Percentiles rank a stretch among this genome's conserved stretches.
Conservation (phyloP, 2,329 filamentous ascomycete species). For the Penicillium janthinellum region DNA sequence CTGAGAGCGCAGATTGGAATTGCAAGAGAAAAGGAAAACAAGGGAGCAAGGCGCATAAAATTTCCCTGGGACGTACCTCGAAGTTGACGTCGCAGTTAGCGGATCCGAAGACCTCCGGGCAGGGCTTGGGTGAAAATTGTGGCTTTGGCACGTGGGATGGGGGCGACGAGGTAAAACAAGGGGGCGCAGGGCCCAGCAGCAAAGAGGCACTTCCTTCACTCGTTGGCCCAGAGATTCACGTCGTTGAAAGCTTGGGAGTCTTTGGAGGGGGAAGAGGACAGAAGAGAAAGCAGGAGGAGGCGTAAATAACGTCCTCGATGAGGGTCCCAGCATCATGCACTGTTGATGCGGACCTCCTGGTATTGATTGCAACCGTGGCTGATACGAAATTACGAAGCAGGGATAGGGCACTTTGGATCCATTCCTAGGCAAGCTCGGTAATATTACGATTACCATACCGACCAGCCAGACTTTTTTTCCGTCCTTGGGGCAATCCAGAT, state of each 20-base stretch:
- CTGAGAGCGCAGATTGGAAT: not conserved
- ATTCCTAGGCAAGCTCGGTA: not conserved
- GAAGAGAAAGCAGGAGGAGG: constrained; percentile 4
- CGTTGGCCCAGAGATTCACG: not conserved
- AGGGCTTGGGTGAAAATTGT: constrained; percentile 17
- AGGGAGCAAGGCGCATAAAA: not conserved
- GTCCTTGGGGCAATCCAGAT: not conserved
- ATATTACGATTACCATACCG: not conserved
- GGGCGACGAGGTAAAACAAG: not conserved
- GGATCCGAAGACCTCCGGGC: constrained; percentile 26
- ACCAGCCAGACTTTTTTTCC: constrained; percentile 3
- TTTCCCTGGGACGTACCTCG: constrained; percentile 18
- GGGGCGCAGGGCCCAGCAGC: constrained; percentile 2
- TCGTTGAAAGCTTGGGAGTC: not conserved
- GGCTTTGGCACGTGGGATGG: constrained; percentile 28
- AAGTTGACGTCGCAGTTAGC: constrained; percentile 11
- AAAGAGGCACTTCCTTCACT: not conserved
- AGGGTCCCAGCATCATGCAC: constrained; percentile 12
- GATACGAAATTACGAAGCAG: constrained; percentile 2
- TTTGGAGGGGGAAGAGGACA: not conserved
- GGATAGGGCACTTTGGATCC: not conserved
- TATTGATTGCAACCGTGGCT: constrained; percentile 8
- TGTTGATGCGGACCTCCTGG: constrained; percentile 14
- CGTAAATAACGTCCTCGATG: constrained; percentile 5
- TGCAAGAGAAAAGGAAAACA: not conserved